phyloP scores from a whole-genome alignment of 2,329 filamentous ascomycete species.

The Phyllosticta paracitricarpa region DNA sequence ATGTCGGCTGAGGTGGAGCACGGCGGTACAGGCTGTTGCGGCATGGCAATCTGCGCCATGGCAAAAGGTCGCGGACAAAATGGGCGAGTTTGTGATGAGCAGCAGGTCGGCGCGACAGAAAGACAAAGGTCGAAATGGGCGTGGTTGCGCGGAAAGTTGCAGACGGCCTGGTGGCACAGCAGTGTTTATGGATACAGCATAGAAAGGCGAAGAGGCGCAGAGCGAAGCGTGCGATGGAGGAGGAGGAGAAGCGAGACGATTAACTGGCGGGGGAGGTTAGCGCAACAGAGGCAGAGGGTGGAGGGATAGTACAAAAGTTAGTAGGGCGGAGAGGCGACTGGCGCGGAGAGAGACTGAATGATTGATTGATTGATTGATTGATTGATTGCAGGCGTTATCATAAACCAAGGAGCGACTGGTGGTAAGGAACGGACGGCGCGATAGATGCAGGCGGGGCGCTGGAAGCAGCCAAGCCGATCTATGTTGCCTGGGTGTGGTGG shows the following conservation, averaged over 20 bases:
- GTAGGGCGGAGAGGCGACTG: neutral
- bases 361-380: neutral
- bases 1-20: slow-evolving; percentile 13
- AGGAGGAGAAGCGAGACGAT: slow-evolving; percentile 3
- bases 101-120: neutral
- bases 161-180: neutral
- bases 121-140: slow-evolving; percentile 1
- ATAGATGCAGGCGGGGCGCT: slow-evolving; percentile 4
- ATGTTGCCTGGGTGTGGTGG: slow-evolving; percentile 6
- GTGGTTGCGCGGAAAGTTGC: neutral
- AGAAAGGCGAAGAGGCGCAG: neutral
- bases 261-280: slow-evolving; percentile 9
- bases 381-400: neutral
- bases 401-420: neutral
- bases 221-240: neutral
- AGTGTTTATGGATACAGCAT: neutral
- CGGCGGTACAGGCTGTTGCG: slow-evolving; percentile 27
- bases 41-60: slow-evolving; percentile 29
- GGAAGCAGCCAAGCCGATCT: neutral
- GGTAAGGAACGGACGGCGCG: slow-evolving; percentile 10
- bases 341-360: neutral
- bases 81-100: neutral
- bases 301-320: slow-evolving; percentile 6
- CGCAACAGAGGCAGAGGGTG: neutral
- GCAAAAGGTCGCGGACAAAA: slow-evolving; percentile 13